Percentiles rank a stretch among this genome's conserved stretches.
Evolutionary conservation across 768 basidiomycete species (phyloP).

Genomic region (Calocybe indica): DNA sequence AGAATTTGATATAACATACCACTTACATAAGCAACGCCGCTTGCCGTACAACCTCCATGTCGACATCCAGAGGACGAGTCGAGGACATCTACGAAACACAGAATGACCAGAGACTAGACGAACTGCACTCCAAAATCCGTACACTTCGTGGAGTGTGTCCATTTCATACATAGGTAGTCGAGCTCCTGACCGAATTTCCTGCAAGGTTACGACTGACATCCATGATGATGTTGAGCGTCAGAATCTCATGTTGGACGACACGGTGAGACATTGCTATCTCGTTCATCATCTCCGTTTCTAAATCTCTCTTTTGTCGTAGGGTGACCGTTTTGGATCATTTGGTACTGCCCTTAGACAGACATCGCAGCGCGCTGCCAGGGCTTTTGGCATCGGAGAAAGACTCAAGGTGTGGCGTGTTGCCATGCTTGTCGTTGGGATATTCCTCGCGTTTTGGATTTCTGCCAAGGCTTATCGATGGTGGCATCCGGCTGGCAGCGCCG

Average conservation of each 20-base stretch:
- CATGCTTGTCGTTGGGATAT: constrained; percentile 46
- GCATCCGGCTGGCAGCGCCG: constrained; percentile 17
- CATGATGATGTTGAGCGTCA: constrained; percentile 81
- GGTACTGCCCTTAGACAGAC: constrained; percentile 58
- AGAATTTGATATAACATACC: too few relatives aligned
- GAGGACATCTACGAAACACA: constrained; percentile 80
- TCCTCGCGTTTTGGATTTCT: constrained; percentile 52
- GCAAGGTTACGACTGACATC: constrained; percentile 82
- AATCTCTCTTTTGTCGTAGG: constrained; percentile 27
- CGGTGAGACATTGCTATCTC: constrained; percentile 38
- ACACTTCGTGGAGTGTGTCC: constrained; percentile 68
- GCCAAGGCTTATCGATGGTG: constrained; percentile 49
- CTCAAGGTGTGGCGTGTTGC: constrained; percentile 68
- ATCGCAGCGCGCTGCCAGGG: constrained; percentile 62
- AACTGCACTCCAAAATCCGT: constrained; percentile 79
- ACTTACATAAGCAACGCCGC: too few relatives aligned
- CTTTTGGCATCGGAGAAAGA: constrained; percentile 65
- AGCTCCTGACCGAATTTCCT: constrained; percentile 1
- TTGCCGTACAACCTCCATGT: constrained; percentile 19
- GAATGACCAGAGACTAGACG: constrained; percentile 80
- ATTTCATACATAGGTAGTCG: background rate
- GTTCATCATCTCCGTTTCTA: background rate
- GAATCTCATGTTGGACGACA: constrained; percentile 71
- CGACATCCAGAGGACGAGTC: constrained; percentile 35
- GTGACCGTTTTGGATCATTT: constrained; percentile 63